These are phyloP conservation scores for Gonapodya prolifera DNA, from an alignment of 192 early-diverging fungal species.

Conservation along the genomic window DNA sequence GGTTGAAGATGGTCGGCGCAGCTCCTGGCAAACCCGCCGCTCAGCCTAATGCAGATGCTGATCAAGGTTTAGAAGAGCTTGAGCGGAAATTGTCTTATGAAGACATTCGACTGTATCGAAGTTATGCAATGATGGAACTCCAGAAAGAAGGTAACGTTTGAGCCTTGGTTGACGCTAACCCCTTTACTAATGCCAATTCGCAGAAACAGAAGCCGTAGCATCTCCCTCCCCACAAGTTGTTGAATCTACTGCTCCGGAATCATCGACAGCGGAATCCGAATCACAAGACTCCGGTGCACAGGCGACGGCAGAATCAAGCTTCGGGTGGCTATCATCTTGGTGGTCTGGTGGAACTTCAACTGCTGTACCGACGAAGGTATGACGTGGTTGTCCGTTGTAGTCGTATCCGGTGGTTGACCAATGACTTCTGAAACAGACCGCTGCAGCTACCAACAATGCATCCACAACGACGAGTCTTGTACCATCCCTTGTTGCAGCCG, in stretches of 20 bases:
- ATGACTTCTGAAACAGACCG: too few relatives aligned
- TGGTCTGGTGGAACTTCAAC: too few relatives aligned
- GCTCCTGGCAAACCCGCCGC: neutral
- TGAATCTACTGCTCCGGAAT: neutral
- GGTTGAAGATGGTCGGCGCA: neutral
- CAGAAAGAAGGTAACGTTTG: constrained; percentile 34
- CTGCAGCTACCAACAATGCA: too few relatives aligned
- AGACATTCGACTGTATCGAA: constrained; percentile 79
- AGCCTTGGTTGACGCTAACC: neutral
- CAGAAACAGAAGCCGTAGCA: neutral
- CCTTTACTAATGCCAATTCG: neutral
- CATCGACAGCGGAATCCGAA: neutral
- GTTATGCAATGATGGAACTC: constrained; percentile 56
- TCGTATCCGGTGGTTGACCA: too few relatives aligned
- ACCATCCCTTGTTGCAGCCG: constrained; percentile 55
- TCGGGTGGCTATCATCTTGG: neutral
- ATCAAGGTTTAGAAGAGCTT: constrained; percentile 40
- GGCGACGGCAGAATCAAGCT: neutral
- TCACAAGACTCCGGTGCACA: too few relatives aligned
- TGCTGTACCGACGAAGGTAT: too few relatives aligned
- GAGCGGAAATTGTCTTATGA: constrained; percentile 72
- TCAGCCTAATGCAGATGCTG: constrained; percentile 18
- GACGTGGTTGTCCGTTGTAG: too few relatives aligned
- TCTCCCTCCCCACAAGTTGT: neutral
- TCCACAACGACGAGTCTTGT: too few relatives aligned